Evolutionary conservation across 1,139 yeast species (phyloP).

Genomic region (Geotrichum fermentans): DNA sequence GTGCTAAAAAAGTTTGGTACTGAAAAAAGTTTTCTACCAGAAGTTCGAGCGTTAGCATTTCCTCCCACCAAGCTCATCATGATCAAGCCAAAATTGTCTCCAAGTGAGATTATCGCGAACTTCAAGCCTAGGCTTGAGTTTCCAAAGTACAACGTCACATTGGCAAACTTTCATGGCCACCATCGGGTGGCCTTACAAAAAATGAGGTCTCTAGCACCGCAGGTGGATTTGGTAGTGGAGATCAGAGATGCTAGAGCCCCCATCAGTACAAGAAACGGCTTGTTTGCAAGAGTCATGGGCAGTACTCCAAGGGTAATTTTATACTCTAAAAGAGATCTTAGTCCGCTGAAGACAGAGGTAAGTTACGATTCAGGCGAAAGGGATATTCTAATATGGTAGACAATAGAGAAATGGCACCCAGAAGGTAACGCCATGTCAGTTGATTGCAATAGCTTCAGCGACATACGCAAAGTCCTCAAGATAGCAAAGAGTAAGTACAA

Average conservation of each 20-base stretch:
- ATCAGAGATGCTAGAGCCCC: constrained; percentile 90
- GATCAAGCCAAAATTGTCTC: constrained; percentile 1
- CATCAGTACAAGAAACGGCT: constrained; percentile 68
- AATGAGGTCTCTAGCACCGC: constrained; percentile 69
- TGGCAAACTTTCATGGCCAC: constrained; percentile 87
- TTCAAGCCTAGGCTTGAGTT: constrained; percentile 37
- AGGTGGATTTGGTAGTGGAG: constrained; percentile 75
- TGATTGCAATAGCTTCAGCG: constrained; percentile 53
- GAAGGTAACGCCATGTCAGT: constrained; percentile 53
- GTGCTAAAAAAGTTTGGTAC: background rate
- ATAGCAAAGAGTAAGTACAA: constrained; percentile 37
- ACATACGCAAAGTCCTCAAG: constrained; percentile 50
- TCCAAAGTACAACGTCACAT: constrained; percentile 64
- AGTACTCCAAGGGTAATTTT: constrained; percentile 56
- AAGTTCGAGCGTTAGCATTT: no score
- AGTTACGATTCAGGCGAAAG: background rate
- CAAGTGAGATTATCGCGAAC: constrained; percentile 8
- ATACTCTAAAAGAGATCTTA: constrained; percentile 62
- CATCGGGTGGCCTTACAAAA: constrained; percentile 74
- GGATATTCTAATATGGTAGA: constrained; percentile 6
- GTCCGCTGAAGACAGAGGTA: constrained; percentile 26
- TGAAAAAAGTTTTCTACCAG: constrained; percentile 4
- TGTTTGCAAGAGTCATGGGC: constrained; percentile 65
- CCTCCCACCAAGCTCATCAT: no score
- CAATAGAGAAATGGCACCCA: constrained; percentile 53